Evolutionary conservation across 352 stramenopile genomes (phyloP), one percentile per base, ranked within the genome.

Genomic region (Phytophthora pini): DNA sequence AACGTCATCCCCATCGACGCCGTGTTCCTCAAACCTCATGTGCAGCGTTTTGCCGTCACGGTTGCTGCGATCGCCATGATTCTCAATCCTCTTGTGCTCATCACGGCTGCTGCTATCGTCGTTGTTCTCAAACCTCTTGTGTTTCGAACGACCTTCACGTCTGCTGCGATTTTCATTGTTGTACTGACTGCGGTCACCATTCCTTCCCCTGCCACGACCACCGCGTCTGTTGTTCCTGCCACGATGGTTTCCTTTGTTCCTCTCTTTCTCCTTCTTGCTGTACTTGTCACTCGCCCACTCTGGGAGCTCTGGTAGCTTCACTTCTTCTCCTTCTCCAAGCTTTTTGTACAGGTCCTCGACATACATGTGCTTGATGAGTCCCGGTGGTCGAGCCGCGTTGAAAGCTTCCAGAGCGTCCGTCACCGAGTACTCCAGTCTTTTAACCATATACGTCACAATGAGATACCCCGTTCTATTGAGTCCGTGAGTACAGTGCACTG

Each of bases 281-380:
- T 93, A 94, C 73, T 94, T 94, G 13, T 71, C 70, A 9, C 59
- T 57, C 2, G 87, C 87, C 87, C 87, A 95, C 2, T 55, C 58
- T 0, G 87, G 87, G 6, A 95, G 60, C 47, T 73, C 62, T 8
- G 87, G 87, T 26, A 93, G 52, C 48, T 72, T 54, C 12, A 90
- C 61, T n/a, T 61, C 44, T 39, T 84, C 82, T 2, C 56, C 56
- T 3, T 56, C 62, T 0, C 78, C 84, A 26, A 89, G 74, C 17
- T 59, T 56, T 32, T 69, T 74, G 56, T 88, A 91, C 39, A 95
- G 74, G 15, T 89, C 82, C 59, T 92, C 70, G 12, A 95, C 73
- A 65, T 93, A 95, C 78, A 90, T 87, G 66, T 91, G 81, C 64
- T 93, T 93, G 69, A 95, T 92, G 11, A 95, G 57, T 49, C 87